Percentiles rank a stretch among this genome's conserved stretches.
These are phyloP conservation scores for Penicillium sp. DNA, from an alignment of 2,329 filamentous ascomycete species.

Conservation along the genomic window DNA sequence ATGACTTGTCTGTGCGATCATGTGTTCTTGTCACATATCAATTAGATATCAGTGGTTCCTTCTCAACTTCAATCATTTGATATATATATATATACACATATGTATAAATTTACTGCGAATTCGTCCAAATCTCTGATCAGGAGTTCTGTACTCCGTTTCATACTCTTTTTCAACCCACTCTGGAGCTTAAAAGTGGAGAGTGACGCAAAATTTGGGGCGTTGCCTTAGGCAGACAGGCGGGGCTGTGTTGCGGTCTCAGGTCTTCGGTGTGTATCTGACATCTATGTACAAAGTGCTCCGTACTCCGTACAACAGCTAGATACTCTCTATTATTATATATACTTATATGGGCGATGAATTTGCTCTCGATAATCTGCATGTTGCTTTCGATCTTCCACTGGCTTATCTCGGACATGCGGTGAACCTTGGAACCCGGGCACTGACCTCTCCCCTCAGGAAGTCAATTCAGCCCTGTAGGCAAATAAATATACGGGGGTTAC, in stretches of 20 bases:
- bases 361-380: neutral
- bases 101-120: neutral
- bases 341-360: neutral
- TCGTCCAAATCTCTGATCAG: neutral
- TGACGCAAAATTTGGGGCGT: conserved; percentile 17
- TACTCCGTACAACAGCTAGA: neutral
- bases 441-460: neutral
- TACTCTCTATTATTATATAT: neutral
- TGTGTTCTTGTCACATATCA: neutral
- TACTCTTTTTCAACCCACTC: conserved; percentile 13
- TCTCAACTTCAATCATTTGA: neutral
- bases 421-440: neutral
- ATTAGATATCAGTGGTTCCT: neutral
- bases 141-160: conserved; percentile 8
- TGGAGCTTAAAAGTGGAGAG: conserved; percentile 26
- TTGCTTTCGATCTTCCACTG: neutral
- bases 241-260: neutral
- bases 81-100: neutral
- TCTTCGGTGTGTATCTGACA: neutral
- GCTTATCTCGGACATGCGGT: neutral
- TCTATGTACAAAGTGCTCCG: neutral
- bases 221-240: conserved; percentile 7
- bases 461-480: conserved; percentile 1
- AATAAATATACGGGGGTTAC: neutral
- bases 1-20: neutral